These are phyloP conservation scores for Taxillus chinensis DNA, from an alignment of 164 flowering plant species.

Conservation along the genomic window DNA sequence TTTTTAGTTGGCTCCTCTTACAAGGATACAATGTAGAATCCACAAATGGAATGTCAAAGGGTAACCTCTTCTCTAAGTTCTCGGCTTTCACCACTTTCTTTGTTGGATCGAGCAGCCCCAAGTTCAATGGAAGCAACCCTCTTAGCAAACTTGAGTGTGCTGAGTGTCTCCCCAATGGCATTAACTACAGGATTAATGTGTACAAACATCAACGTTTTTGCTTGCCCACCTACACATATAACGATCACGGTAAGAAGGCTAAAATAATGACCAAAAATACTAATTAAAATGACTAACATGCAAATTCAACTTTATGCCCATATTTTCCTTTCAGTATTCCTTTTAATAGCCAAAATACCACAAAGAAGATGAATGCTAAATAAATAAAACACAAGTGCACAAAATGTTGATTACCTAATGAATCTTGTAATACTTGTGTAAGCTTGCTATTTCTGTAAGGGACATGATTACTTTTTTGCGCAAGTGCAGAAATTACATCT, in stretches of 20 bases:
- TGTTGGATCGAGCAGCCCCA: conserved; percentile 81
- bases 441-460: conserved; percentile 96
- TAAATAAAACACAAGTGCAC: no score
- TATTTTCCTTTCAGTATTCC: no score
- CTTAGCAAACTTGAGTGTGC: conserved; percentile 92
- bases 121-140: conserved; percentile 79
- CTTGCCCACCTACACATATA: conserved; percentile 65
- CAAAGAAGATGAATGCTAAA: no score
- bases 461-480: conserved; percentile 78
- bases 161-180: conserved; percentile 79
- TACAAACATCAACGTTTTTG: conserved; percentile 92
- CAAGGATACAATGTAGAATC: not conserved
- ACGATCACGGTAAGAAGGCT: not conserved
- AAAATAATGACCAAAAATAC: no score
- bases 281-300: no score
- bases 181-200: conserved; percentile 76
- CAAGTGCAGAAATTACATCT: conserved; percentile 87
- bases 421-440: conserved; percentile 84
- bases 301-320: no score
- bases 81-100: conserved; percentile 66
- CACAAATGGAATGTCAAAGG: conserved; percentile 1
- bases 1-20: not conserved
- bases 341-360: no score
- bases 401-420: conserved; percentile 45
- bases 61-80: conserved; percentile 80